Base-by-base conservation (phyloP, 106 monocot genomes). In the Dendrobium officinale region DNA sequence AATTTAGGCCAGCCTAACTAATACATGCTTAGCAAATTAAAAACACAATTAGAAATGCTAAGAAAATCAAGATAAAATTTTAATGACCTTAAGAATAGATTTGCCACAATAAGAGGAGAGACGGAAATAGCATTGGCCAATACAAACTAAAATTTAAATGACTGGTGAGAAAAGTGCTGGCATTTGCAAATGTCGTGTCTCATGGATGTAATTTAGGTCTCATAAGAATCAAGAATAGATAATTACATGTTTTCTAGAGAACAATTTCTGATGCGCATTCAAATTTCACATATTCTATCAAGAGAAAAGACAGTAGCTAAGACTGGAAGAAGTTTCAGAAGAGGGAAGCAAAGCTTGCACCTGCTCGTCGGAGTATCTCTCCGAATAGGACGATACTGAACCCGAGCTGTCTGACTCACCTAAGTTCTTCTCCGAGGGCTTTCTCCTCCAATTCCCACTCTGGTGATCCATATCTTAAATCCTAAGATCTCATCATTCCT, bases 321-420 rank as follows among this genome's bases (percentile, higher is more conserved):
- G 22, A 5, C 43, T 20, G 74, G 3, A 43, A 20, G 43, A 44
- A 74, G 17, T 20, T 74, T 74, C 20, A 49, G 55, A 67, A 79
- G 13, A 72, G 20, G 2, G 31, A 26, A 72, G 70, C 9, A 78
- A 59, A 78, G 20, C n/a, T 22, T 44, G 29, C 40, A 96, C 95
- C 89, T 93, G 93, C 84, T 96, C 95, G 67, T 89, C 93, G 10
- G 83, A 88, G 75, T 48, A 86, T 72, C 84, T 84, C 85, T 88
- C 91, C 4, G 88, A 90, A 31, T 78, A 54, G 42, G 93, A 86
- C 4, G 93, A 90, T 8, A 72, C 58, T 11, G 95, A 95, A 55
- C 84, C 91, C 2, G 87, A 91, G 89, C 89, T 91, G 80, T 96
- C 96, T 8, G 91, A 90, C 79, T 91, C 96, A 10, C 91, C 96